Evolutionary conservation across 163 green algal species (phyloP).

Genomic region (Chlorella variabilis): DNA sequence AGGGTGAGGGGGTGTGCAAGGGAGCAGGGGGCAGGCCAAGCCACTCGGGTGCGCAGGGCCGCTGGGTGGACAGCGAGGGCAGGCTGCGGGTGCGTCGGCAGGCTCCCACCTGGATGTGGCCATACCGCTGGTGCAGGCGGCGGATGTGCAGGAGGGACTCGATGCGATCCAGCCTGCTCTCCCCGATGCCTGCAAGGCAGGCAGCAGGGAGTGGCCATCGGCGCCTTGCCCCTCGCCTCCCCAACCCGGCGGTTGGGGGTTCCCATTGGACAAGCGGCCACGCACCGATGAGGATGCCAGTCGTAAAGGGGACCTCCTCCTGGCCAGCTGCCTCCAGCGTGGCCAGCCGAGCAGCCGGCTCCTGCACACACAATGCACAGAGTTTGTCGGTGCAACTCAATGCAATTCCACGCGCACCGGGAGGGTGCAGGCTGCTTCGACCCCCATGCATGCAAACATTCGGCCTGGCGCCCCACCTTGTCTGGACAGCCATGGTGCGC

Average conservation of each 20-base stretch:
- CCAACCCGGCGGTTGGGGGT: no score
- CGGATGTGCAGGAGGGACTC: conserved; percentile 66
- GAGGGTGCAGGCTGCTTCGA: neutral
- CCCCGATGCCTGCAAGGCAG: conserved; percentile 73
- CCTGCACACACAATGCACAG: conserved; percentile 1
- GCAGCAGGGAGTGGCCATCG: no score
- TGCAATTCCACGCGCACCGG: no score
- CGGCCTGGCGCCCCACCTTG: conserved; percentile 65
- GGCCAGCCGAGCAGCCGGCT: conserved; percentile 61
- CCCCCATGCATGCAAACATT: neutral
- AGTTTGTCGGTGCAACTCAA: no score
- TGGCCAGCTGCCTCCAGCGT: conserved; percentile 73
- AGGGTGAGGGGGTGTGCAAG: neutral
- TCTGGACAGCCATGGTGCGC: conserved; percentile 82
- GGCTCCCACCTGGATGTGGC: conserved; percentile 68
- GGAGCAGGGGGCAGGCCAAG: neutral
- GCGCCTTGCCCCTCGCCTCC: no score
- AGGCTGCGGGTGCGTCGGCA: neutral
- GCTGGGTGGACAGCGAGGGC: no score
- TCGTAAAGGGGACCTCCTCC: conserved; percentile 79
- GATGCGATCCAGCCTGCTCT: conserved; percentile 73
- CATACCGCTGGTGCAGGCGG: conserved; percentile 59
- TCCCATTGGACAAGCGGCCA: no score
- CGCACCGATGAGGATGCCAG: conserved; percentile 72
- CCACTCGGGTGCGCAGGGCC: no score